These are phyloP conservation scores for Xylogone sp. DNA, from an alignment of 2,329 filamentous ascomycete species.

Conservation along the genomic window DNA sequence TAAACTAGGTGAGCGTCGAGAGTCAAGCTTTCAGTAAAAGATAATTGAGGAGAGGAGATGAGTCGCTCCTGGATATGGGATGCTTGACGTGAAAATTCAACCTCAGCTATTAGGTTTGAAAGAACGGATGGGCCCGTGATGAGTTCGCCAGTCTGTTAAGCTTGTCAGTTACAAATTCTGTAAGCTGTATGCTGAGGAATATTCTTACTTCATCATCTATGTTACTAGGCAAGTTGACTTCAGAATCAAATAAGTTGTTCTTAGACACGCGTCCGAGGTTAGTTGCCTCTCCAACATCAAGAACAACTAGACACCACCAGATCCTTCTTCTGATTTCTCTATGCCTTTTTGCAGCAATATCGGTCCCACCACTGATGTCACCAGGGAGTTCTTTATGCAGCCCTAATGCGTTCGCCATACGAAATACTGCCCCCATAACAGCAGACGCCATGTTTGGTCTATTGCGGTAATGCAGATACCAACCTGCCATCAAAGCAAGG, in stretches of 20 bases:
- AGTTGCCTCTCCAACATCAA: constrained; percentile 14
- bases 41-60: constrained; percentile 7
- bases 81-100: constrained; percentile 11
- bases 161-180: too few species aligned
- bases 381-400: constrained; percentile 58
- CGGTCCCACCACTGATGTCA: not conserved
- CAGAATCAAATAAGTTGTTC: not conserved
- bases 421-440: constrained; percentile 63
- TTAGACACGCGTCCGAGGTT: constrained; percentile 5
- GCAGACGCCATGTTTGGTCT: constrained; percentile 70
- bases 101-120: constrained; percentile 9
- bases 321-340: constrained; percentile 19
- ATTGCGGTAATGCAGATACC: constrained; percentile 71
- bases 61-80: constrained; percentile 15
- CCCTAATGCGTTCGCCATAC: constrained; percentile 66
- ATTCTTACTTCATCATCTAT: constrained; percentile 1
- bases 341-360: not conserved
- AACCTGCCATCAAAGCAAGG: constrained; percentile 65
- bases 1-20: constrained; percentile 5
- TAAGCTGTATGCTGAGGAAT: too few species aligned
- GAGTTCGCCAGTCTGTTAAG: not conserved
- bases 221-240: constrained; percentile 6
- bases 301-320: constrained; percentile 16
- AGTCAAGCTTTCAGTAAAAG: constrained; percentile 4
- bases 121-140: constrained; percentile 1